A percentile compares a stretch with the other conserved stretches of the same genome.
These are phyloP conservation scores for Nematocida minor DNA, from an alignment of 371 early-diverging fungal species.

Conservation along the genomic window DNA sequence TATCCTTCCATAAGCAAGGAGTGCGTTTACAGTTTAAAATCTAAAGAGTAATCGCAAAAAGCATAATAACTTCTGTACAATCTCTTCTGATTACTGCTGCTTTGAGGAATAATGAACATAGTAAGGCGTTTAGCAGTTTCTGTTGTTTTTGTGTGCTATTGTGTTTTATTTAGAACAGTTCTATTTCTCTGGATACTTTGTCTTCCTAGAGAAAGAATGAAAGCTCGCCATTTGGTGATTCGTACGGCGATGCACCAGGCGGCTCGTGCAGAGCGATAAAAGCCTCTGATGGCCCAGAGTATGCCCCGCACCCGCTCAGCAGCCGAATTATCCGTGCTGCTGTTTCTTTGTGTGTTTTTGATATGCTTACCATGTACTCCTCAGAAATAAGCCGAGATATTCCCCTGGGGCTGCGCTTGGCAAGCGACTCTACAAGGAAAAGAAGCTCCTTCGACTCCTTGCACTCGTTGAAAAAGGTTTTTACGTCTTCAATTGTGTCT, in stretches of 20 bases:
- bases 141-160: no score
- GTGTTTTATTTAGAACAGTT: no score
- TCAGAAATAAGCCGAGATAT: constrained; percentile 5
- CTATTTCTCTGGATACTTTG: neutral
- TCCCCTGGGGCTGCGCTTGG: neutral
- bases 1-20: no score
- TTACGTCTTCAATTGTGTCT: constrained; percentile 11
- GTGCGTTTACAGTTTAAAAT: no score
- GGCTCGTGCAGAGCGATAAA: neutral
- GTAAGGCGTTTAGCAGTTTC: no score
- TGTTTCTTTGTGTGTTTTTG: neutral
- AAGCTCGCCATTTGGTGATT: neutral
- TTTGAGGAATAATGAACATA: no score
- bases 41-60: no score
- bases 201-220: neutral
- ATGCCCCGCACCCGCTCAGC: neutral
- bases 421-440: neutral
- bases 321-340: neutral
- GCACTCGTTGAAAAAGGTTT: constrained; percentile 22
- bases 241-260: neutral
- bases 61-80: no score
- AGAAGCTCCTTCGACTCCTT: constrained; percentile 19
- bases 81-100: no score
- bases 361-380: constrained; percentile 7
- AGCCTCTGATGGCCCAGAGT: neutral